Conservation (phyloP, 1,284 basidiomycete species). For the Serendipita sp. region DNA sequence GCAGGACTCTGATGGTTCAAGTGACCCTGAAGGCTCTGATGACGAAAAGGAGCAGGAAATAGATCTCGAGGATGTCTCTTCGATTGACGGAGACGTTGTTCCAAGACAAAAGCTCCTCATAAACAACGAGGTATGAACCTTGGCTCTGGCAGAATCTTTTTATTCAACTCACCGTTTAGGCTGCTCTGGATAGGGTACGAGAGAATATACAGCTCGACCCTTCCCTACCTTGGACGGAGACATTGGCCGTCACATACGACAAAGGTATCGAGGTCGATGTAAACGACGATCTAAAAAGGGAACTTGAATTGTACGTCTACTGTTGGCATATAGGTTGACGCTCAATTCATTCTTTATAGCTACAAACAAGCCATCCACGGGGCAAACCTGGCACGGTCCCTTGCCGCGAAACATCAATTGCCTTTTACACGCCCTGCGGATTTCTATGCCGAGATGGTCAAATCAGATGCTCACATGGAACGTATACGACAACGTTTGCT, state of each 20-base stretch:
- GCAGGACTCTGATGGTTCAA: slow-evolving; percentile 19
- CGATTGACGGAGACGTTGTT: slow-evolving; percentile 62
- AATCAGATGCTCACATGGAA: slow-evolving; percentile 96
- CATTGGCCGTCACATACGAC: slow-evolving; percentile 61
- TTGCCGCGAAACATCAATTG: slow-evolving; percentile 61
- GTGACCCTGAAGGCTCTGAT: slow-evolving; percentile 18
- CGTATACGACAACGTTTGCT: slow-evolving; percentile 82
- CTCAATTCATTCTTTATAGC: slow-evolving; percentile 28
- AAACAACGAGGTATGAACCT: slow-evolving; percentile 57
- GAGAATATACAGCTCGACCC: slow-evolving; percentile 65
- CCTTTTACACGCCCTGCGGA: slow-evolving; percentile 88
- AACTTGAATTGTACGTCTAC: slow-evolving; percentile 77
- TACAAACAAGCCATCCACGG: slow-evolving; percentile 90
- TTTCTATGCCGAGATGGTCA: slow-evolving; percentile 99
- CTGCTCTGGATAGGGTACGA: slow-evolving; percentile 68
- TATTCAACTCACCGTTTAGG: slow-evolving; percentile 27
- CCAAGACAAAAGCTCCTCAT: slow-evolving; percentile 70
- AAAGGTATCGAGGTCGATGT: slow-evolving; percentile 66
- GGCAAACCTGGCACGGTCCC: slow-evolving; percentile 58
- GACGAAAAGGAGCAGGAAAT: slow-evolving; percentile 29
- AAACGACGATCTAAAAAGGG: slow-evolving; percentile 81
- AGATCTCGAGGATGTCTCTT: slow-evolving; percentile 57
- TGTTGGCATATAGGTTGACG: background rate
- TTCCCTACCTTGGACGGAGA: slow-evolving; percentile 75
- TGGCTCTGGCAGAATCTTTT: slow-evolving; percentile 8